Conservation (phyloP, 768 basidiomycete species). For the Trametes elegans region DNA sequence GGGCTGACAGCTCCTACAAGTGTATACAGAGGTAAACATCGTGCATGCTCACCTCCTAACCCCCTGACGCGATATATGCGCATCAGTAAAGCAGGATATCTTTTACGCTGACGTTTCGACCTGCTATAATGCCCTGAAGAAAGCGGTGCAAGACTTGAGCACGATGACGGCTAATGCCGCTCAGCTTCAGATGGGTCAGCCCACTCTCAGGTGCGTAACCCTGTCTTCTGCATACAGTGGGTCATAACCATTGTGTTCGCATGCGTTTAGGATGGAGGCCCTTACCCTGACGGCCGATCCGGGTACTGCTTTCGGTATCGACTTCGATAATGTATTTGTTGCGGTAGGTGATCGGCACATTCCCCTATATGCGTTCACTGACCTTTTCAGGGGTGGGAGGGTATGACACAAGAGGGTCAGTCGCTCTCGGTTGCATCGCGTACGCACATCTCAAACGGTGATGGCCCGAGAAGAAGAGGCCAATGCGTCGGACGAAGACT, state of each 20-base stretch:
- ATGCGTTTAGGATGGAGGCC: conserved; percentile 33
- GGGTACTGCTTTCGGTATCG: conserved; percentile 44
- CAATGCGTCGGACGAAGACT: conserved; percentile 48
- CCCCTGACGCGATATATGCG: background rate
- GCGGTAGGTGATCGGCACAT: conserved; percentile 36
- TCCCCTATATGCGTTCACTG: background rate
- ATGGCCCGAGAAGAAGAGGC: background rate
- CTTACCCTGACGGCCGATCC: conserved; percentile 47
- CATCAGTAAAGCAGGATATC: conserved; percentile 80
- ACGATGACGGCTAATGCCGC: conserved; percentile 42
- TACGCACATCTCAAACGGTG: too few species aligned
- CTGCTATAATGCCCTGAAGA: conserved; percentile 77
- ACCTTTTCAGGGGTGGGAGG: background rate
- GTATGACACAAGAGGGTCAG: background rate
- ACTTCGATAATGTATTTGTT: conserved; percentile 64
- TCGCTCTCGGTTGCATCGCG: too few species aligned
- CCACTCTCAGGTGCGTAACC: conserved; percentile 36
- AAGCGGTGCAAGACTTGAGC: conserved; percentile 68
- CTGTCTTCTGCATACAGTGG: too few species aligned
- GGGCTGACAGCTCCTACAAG: conserved; percentile 26
- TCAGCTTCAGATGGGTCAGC: conserved; percentile 70
- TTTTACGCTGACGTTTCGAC: conserved; percentile 77
- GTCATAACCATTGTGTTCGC: background rate
- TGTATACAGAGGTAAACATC: conserved; percentile 46
- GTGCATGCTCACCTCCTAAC: background rate